These are phyloP conservation scores for Trypanosoma vivax DNA, from an alignment of 208 protist species.

Conservation along the genomic window DNA sequence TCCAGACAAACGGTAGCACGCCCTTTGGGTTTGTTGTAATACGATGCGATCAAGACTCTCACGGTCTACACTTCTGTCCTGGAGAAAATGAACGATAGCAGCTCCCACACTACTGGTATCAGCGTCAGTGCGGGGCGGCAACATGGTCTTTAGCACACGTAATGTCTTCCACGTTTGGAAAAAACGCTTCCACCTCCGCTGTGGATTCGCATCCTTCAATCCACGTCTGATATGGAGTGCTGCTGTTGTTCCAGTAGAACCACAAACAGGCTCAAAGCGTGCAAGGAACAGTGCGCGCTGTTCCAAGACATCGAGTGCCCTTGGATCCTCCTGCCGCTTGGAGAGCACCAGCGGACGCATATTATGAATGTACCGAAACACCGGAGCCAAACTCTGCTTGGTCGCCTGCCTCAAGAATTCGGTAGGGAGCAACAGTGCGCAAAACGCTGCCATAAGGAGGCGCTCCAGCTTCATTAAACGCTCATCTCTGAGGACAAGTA, in stretches of 20 bases:
- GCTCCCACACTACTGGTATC: conserved; percentile 24
- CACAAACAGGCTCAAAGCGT: conserved; percentile 69
- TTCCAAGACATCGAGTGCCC: conserved; percentile 51
- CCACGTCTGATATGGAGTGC: conserved; percentile 2
- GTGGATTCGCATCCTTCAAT: conserved; percentile 22
- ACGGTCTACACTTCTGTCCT: conserved; percentile 41
- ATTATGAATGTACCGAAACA: conserved; percentile 60
- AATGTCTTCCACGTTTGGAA: conserved; percentile 83
- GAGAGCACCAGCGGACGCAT: conserved; percentile 75
- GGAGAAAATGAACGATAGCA: conserved; percentile 65
- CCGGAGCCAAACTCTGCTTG: conserved; percentile 36
- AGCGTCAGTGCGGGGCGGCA: conserved; percentile 48
- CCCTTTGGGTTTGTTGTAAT: conserved; percentile 41
- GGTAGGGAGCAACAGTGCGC: conserved; percentile 62
- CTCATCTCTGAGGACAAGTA: conserved; percentile 68
- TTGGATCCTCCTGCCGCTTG: conserved; percentile 60
- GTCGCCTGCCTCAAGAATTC: conserved; percentile 30
- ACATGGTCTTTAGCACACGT: conserved; percentile 59
- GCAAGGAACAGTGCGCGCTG: conserved; percentile 61
- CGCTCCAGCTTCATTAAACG: conserved; percentile 64
- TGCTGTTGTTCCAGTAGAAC: neutral
- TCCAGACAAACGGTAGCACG: conserved; percentile 66
- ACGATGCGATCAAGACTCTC: conserved; percentile 50
- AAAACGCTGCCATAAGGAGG: conserved; percentile 79
- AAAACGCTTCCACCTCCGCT: conserved; percentile 68